Base-by-base conservation (phyloP, 176 grass and related monocot genomes). In the Hsuehochloa calcarea region DNA sequence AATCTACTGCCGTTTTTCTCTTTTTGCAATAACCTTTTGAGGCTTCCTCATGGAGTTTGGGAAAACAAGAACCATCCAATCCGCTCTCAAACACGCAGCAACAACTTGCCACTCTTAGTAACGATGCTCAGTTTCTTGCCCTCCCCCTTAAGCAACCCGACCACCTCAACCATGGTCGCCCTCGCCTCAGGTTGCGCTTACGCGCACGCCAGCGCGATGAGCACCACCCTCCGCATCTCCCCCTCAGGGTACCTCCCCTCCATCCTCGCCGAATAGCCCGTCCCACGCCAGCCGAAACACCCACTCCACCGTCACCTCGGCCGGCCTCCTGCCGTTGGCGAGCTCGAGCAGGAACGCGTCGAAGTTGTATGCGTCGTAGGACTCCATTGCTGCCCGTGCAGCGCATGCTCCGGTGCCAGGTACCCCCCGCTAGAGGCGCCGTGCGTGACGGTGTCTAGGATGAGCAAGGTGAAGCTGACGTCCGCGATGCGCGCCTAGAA, bases 11-110 rank as follows among this genome's bases (percentile, higher is more conserved):
- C 5, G 13, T 15, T 54, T 19, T 7, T 6, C 29, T 29, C 29
- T 1, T 29, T 29, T 29, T 29, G 29, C 1, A 1, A n/a, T n/a
- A n/a, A n/a, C n/a, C n/a, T n/a, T n/a, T n/a, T 0, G 1, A 1
- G 49, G 49, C 15, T 51, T 51, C 49, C 1, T 5, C 49, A 51
- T 16, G 49, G 47, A 49, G 47, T 6, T 51, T 51, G 49, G 51
- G 51, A 20, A 20, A 19, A 55, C 17, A 20, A 0, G 6, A 20
- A 20, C 50, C 15, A 20, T 20, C 51, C 51, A 20, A 20, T 55
- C 19, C 6, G 8, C 51, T 7, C 5, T 54, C 51, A 54, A 20
- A 20, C 51, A 20, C 51, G 17, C 51, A 54, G 51, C 51, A 54
- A 7, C 51, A 54, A 54, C 51, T 54, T 54, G 51, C 51, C 51